Conservation (phyloP, 2,329 filamentous ascomycete species). For the Cladosporium sp. region DNA sequence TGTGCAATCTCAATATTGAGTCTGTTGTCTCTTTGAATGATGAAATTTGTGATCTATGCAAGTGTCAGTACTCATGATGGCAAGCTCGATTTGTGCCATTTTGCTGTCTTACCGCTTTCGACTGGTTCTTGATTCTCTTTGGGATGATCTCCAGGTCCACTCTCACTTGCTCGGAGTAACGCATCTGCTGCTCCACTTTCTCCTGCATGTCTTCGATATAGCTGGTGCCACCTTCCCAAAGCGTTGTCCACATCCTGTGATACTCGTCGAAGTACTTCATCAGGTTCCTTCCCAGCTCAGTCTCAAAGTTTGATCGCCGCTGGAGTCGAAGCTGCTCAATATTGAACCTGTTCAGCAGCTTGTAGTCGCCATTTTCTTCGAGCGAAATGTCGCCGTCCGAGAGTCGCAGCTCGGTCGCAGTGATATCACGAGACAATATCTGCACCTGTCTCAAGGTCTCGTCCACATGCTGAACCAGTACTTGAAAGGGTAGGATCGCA, state of each 20-base stretch:
- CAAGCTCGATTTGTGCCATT: neutral
- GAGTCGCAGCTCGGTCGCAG: constrained; percentile 29
- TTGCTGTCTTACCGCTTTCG: constrained; percentile 25
- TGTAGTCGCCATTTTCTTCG: constrained; percentile 33
- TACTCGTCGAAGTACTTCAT: constrained; percentile 31
- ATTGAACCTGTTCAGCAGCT: constrained; percentile 31
- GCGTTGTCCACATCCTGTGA: constrained; percentile 23
- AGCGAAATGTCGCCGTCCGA: constrained; percentile 30
- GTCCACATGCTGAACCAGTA: constrained; percentile 29
- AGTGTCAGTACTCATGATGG: neutral
- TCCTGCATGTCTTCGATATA: constrained; percentile 33
- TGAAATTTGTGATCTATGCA: constrained; percentile 29
- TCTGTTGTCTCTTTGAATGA: constrained; percentile 31
- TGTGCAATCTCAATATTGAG: constrained; percentile 31
- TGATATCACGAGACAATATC: constrained; percentile 27
- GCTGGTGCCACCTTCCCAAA: constrained; percentile 31
- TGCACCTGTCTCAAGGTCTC: constrained; percentile 29
- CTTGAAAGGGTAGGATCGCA: constrained; percentile 29
- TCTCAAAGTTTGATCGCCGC: constrained; percentile 30
- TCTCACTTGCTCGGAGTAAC: constrained; percentile 30
- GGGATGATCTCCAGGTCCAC: constrained; percentile 30
- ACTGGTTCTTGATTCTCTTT: constrained; percentile 33
- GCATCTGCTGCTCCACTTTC: constrained; percentile 32
- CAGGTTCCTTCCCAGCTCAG: constrained; percentile 30
- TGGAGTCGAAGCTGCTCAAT: constrained; percentile 31